A percentile compares a stretch with the other conserved stretches of the same genome.
Conservation (phyloP, 2,329 filamentous ascomycete genomes). For the Ambrosiella beaveri region DNA sequence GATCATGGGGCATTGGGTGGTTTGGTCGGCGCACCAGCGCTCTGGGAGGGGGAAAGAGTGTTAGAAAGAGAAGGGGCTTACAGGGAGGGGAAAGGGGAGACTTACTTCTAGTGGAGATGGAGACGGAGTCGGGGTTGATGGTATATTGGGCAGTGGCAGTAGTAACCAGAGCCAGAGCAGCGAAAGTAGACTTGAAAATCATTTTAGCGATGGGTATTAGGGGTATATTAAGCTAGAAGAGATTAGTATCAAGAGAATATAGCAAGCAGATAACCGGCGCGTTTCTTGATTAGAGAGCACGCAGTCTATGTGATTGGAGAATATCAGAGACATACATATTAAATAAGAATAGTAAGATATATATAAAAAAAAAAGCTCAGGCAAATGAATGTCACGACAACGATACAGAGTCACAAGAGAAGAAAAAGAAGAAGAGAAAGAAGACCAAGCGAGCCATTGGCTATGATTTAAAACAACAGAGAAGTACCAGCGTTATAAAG, state of each 20-base stretch:
- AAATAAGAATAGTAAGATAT: background rate
- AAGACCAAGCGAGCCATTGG: no score
- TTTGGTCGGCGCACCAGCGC: slow-evolving; percentile 49
- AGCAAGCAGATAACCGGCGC: no score
- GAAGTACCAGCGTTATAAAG: no score
- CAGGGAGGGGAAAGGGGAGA: slow-evolving; percentile 2
- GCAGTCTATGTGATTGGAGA: no score
- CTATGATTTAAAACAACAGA: no score
- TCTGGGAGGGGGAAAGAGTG: slow-evolving; percentile 21
- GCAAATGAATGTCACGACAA: background rate
- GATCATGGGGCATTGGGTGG: slow-evolving; percentile 50
- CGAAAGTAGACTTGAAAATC: slow-evolving; percentile 3
- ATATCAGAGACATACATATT: background rate
- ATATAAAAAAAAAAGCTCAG: background rate
- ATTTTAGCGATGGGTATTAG: background rate
- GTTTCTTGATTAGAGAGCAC: no score
- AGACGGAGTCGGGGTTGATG: slow-evolving; percentile 46
- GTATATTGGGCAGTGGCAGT: slow-evolving; percentile 35
- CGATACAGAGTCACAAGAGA: background rate
- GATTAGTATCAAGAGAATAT: background rate
- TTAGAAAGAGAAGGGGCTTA: background rate
- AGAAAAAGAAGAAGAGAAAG: no score
- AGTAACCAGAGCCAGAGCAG: slow-evolving; percentile 35
- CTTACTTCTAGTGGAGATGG: slow-evolving; percentile 34
- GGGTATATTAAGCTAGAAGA: background rate